These are phyloP conservation scores for Phytophthora chlamydospora DNA, from an alignment of 352 stramenopile species.

Conservation along the genomic window DNA sequence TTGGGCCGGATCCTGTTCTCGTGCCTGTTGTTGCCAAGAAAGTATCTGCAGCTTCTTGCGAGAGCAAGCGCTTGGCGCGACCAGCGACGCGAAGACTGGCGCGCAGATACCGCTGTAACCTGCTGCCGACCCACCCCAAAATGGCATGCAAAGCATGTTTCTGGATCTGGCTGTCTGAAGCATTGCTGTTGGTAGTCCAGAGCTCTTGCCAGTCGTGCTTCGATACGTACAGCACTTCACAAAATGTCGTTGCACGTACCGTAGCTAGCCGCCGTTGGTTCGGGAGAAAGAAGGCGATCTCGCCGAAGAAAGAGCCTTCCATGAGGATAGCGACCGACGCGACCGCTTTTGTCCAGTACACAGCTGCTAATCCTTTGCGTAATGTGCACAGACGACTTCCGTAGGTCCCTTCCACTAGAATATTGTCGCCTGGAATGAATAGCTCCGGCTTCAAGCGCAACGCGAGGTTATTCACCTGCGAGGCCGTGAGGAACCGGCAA, in stretches of 20 bases:
- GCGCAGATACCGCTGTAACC: slow-evolving; percentile 52
- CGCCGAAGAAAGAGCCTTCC: slow-evolving; percentile 52
- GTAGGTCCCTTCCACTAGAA: slow-evolving; percentile 44
- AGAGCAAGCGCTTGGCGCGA: slow-evolving; percentile 36
- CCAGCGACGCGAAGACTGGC: slow-evolving; percentile 41
- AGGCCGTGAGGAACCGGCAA: slow-evolving; percentile 46
- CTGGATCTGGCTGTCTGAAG: slow-evolving; percentile 52
- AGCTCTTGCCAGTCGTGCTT: slow-evolving; percentile 68
- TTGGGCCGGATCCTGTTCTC: neutral
- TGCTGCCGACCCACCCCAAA: slow-evolving; percentile 59
- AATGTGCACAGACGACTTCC: slow-evolving; percentile 63
- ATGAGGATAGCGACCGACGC: slow-evolving; percentile 21
- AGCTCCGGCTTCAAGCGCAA: slow-evolving; percentile 64
- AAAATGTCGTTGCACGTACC: slow-evolving; percentile 63
- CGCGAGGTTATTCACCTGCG: slow-evolving; percentile 58
- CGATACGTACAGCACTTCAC: slow-evolving; percentile 63
- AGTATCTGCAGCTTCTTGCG: neutral
- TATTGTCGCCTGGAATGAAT: slow-evolving; percentile 38
- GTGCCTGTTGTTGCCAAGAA: neutral
- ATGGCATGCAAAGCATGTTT: slow-evolving; percentile 65
- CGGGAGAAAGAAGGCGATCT: slow-evolving; percentile 73
- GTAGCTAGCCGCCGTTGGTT: slow-evolving; percentile 61
- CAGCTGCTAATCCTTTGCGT: slow-evolving; percentile 56
- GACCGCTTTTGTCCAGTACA: slow-evolving; percentile 35
- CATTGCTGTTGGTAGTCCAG: slow-evolving; percentile 42